These are phyloP conservation scores for Pyricularia sp. DNA, from an alignment of 2,329 filamentous ascomycete genomes.

Conservation along the genomic window DNA sequence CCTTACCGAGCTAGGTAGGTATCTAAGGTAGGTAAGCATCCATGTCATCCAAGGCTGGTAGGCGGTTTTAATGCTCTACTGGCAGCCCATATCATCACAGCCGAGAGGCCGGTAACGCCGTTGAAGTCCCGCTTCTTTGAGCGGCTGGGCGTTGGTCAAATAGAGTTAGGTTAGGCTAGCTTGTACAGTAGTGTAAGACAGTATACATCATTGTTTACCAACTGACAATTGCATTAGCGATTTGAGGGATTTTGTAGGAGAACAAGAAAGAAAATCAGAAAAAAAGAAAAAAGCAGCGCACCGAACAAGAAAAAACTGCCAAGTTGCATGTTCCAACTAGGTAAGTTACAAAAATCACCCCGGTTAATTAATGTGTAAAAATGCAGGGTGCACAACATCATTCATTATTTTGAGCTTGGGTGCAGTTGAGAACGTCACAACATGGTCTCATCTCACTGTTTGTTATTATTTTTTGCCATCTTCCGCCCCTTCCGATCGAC, in stretches of 20 bases:
- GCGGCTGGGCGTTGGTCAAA: not conserved
- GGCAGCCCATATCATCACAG: not conserved
- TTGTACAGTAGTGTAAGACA: not conserved
- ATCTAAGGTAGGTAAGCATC: not conserved
- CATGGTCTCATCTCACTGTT: not conserved
- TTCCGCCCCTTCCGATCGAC: not conserved
- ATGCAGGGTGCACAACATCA: not conserved
- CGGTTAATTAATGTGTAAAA: not conserved
- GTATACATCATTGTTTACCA: not conserved
- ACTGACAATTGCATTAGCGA: not conserved
- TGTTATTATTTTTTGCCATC: not conserved
- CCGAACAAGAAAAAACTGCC: not conserved
- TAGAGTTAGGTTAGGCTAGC: not conserved
- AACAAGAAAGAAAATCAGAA: not conserved
- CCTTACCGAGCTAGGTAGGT: conserved; percentile 3
- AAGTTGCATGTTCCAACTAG: not conserved
- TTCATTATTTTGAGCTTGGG: not conserved
- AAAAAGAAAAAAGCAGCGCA: not conserved
- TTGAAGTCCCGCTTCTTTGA: not conserved
- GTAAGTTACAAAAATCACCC: not conserved
- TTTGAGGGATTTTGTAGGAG: not conserved
- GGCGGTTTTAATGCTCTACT: not conserved
- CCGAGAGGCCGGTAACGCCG: not conserved
- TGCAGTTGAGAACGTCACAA: not conserved
- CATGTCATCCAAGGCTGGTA: not conserved